Evolutionary conservation across 1,139 yeast genomes (phyloP).

Genomic region (Meyerozyma carpophila): DNA sequence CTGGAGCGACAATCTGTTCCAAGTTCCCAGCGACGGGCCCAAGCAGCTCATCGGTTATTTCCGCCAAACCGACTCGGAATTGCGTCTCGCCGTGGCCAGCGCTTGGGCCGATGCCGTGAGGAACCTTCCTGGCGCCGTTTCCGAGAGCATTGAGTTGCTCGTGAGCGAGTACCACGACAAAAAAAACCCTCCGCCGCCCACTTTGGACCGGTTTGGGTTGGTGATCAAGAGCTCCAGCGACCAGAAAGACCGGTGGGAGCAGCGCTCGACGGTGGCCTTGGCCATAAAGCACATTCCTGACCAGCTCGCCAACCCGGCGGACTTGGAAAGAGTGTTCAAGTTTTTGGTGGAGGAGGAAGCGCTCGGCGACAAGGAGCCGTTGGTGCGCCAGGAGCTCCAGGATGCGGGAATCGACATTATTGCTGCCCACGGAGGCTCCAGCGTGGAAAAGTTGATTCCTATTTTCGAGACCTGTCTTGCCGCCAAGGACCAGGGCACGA

Average conservation of each 20-base stretch:
- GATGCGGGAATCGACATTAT: conserved; percentile 83
- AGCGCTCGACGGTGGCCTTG: conserved; percentile 75
- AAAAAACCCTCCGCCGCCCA: conserved; percentile 72
- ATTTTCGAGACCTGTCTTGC: conserved; percentile 63
- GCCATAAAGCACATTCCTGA: conserved; percentile 57
- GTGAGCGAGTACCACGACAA: conserved; percentile 52
- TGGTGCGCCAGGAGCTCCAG: conserved; percentile 77
- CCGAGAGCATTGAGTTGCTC: conserved; percentile 35
- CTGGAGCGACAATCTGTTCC: conserved; percentile 74
- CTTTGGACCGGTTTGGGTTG: conserved; percentile 74
- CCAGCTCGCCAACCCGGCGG: conserved; percentile 24
- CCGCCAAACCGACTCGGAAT: conserved; percentile 52
- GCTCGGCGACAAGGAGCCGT: conserved; percentile 65
- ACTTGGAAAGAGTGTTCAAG: conserved; percentile 47
- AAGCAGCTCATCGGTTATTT: conserved; percentile 44
- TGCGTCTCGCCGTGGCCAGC: conserved; percentile 62
- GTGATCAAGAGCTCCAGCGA: conserved; percentile 57
- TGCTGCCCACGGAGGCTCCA: conserved; percentile 54
- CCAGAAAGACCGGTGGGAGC: conserved; percentile 76
- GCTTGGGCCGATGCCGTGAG: conserved; percentile 40
- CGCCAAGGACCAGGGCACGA: conserved; percentile 38
- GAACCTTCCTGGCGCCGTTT: conserved; percentile 23
- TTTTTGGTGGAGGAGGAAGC: conserved; percentile 60
- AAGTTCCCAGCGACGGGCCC: conserved; percentile 39
- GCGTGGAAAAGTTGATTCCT: conserved; percentile 69